Evolutionary conservation across 768 basidiomycete species (phyloP).

Genomic region (Russula emetica): DNA sequence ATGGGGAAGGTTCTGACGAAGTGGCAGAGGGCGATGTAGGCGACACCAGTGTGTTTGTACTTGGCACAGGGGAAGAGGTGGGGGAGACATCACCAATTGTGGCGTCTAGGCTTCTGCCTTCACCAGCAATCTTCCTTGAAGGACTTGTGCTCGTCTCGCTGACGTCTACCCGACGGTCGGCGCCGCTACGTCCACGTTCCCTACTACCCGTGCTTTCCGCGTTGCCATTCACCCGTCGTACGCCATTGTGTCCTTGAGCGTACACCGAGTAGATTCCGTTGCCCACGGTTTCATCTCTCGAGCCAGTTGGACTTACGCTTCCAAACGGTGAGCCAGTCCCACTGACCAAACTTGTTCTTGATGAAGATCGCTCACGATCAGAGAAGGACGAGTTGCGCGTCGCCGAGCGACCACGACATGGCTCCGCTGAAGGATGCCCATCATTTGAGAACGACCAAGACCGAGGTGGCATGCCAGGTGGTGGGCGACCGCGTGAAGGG

Average conservation of each 20-base stretch:
- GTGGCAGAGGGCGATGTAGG: background rate
- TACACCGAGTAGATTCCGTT: constrained; percentile 23
- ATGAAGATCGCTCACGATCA: constrained; percentile 45
- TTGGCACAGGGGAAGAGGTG: background rate
- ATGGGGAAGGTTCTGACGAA: background rate
- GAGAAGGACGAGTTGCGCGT: constrained; percentile 53
- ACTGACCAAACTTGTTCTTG: constrained; percentile 29
- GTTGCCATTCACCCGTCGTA: constrained; percentile 12
- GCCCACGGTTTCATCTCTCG: constrained; percentile 28
- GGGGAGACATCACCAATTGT: background rate
- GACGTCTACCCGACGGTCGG: constrained; percentile 19
- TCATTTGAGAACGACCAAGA: constrained; percentile 32
- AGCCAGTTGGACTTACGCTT: constrained; percentile 37
- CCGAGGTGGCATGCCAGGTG: constrained; percentile 20
- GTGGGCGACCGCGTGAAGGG: constrained; percentile 28
- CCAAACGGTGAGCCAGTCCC: constrained; percentile 38
- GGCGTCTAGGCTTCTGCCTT: constrained; percentile 8
- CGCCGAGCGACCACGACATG: constrained; percentile 48
- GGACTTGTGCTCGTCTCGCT: constrained; percentile 25
- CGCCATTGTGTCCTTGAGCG: constrained; percentile 23
- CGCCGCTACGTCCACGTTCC: constrained; percentile 22
- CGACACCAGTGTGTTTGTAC: background rate
- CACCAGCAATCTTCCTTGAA: background rate
- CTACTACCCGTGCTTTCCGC: constrained; percentile 12
- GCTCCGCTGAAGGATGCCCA: constrained; percentile 26